Base-by-base conservation (phyloP, 805 yeast genomes). In the Isabelozyma gotoi region DNA sequence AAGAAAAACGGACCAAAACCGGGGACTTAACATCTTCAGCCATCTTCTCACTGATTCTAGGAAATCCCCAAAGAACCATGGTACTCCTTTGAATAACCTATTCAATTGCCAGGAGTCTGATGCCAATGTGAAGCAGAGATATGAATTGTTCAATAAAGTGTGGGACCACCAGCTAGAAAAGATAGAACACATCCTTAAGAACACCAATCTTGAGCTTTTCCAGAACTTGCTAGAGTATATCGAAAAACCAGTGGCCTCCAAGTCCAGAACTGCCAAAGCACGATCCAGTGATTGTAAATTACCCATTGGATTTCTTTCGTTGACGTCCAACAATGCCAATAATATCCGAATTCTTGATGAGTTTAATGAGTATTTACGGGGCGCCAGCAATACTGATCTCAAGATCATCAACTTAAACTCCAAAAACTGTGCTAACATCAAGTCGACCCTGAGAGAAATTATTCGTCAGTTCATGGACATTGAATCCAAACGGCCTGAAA, bases 241-340 rank as follows among this genome's bases (percentile, higher is more conserved):
- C 39, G 40, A 46, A 11, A 47, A 43, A 20, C 19, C 50, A 47
- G 19, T 36, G 40, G 15, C 45, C 41, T 33, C 41, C 31, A 24
- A 35, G 33, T 18, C 32, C 38, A 7, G 32, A 41, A 27, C 36
- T 38, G 11, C 18, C 20, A 6, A 11, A 31, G 12, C 8, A 18
- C 32, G 7, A 8, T n/a, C 31, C 37, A 19, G n/a, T 3, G 38
- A 18, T 2, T 40, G 27, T 12, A 62, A 63, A 44, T 46, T 69
- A 6, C 60, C 61, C 8, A 54, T 60, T 7, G 74, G 68, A 2
- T 67, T 62, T 42, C 52, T 71, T 15, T 68, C 59, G 45, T 51
- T 71, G 40, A 64, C 71, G 20, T 62, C 74, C 12, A 70, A 71
- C 48, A 65, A 65, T 8, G 73, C 74, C 29, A 71, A 70, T 47